Percentiles rank a stretch among this genome's conserved stretches.
These are phyloP conservation scores for Aaosphaeria arxii DNA, from an alignment of 2,329 filamentous ascomycete species.

Conservation along the genomic window DNA sequence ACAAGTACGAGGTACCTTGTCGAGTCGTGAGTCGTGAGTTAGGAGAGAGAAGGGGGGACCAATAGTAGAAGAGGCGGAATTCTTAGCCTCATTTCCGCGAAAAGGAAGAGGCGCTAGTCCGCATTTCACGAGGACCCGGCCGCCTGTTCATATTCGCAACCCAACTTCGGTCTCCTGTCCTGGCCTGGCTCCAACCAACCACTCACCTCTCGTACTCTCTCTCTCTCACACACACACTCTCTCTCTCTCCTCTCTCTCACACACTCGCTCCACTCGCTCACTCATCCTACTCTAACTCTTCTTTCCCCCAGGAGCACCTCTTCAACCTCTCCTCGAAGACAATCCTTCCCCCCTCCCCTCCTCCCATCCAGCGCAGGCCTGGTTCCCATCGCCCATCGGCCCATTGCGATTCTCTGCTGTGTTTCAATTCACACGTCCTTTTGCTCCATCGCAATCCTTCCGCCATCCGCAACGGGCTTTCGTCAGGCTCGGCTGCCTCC, in stretches of 20 bases:
- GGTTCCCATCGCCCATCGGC: conserved; percentile 12
- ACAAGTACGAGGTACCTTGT: no score
- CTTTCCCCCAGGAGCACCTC: conserved; percentile 1
- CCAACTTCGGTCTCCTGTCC: no score
- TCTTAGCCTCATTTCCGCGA: no score
- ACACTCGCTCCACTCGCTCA: not conserved
- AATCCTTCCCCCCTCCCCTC: conserved; percentile 10
- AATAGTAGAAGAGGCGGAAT: no score
- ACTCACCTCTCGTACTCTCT: not conserved
- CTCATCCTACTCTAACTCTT: conserved; percentile 3
- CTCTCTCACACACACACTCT: not conserved
- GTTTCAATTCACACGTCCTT: not conserved
- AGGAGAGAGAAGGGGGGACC: no score
- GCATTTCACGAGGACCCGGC: no score
- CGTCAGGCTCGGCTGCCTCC: conserved; percentile 12
- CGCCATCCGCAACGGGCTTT: conserved; percentile 21
- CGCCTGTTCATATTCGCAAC: no score
- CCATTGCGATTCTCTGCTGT: conserved; percentile 15
- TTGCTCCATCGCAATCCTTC: no score
- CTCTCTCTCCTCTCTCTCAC: not conserved
- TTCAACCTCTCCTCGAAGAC: not conserved
- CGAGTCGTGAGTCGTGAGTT: no score
- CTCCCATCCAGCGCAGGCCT: conserved; percentile 20
- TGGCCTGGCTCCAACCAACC: conserved; percentile 4
- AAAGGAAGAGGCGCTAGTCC: no score